These are phyloP conservation scores for Trichoderma simmonsii DNA, from an alignment of 2,329 filamentous ascomycete genomes.

Conservation along the genomic window DNA sequence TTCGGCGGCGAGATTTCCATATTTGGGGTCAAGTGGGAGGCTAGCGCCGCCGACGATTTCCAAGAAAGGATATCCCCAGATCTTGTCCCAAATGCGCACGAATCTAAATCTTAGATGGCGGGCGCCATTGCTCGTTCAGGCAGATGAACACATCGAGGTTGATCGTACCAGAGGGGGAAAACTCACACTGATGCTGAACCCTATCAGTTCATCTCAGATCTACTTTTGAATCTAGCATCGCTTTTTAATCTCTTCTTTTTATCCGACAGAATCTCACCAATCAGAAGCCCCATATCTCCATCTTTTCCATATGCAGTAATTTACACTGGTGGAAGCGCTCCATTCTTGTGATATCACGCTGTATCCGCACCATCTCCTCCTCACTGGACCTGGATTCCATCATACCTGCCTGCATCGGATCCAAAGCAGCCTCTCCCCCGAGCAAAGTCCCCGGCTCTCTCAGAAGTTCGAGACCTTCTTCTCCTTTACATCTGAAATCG, in stretches of 20 bases:
- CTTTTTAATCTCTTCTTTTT: neutral
- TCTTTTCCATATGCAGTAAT: neutral
- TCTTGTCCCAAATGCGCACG: neutral
- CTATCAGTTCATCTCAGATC: neutral
- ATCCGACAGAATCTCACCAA: neutral
- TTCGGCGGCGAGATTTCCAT: conserved; percentile 8
- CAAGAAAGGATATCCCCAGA: conserved; percentile 1
- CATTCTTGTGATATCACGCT: neutral
- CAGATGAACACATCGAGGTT: neutral
- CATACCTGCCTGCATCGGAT: neutral
- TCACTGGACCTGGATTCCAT: neutral
- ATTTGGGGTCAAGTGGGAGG: neutral
- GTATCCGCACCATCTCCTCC: neutral
- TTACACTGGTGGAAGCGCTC: neutral
- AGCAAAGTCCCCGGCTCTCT: neutral
- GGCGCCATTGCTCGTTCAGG: conserved; percentile 5
- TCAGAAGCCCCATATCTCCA: neutral
- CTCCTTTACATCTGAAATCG: neutral
- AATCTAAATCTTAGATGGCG: conserved; percentile 1
- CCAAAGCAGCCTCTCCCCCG: neutral
- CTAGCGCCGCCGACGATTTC: conserved; percentile 16
- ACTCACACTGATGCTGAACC: neutral
- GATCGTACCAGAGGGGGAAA: neutral
- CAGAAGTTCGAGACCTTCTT: conserved; percentile 6
- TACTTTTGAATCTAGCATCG: neutral